phyloP scores from a whole-genome alignment of 2,329 filamentous ascomycete species.

The Aspergillus flavus region DNA sequence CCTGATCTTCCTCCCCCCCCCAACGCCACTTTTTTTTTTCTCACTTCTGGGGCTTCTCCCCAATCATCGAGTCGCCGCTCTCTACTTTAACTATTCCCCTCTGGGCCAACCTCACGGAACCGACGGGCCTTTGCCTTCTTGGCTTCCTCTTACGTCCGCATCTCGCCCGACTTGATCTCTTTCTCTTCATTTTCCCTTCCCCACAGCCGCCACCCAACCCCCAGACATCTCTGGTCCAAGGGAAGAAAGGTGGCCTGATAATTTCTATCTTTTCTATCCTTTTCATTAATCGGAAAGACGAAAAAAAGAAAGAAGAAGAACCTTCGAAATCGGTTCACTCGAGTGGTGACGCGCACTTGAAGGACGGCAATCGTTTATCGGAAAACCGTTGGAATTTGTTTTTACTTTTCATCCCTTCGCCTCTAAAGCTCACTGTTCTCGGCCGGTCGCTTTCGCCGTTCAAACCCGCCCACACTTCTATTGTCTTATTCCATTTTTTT shows the following conservation, averaged over 20 bases:
- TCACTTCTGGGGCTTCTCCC: background rate
- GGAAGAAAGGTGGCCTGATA: conserved; percentile 17
- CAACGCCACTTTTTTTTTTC: conserved; percentile 19
- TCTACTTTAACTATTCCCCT: conserved; percentile 6
- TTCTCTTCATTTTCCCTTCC: conserved; percentile 9
- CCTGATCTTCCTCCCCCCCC: conserved; percentile 13
- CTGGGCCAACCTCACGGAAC: background rate
- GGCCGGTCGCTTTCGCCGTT: conserved; percentile 5
- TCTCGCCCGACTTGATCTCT: conserved; percentile 22
- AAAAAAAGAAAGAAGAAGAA: background rate
- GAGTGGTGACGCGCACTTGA: background rate
- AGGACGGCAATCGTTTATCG: background rate
- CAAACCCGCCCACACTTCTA: background rate
- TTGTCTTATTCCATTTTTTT: background rate
- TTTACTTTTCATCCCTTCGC: conserved; percentile 6
- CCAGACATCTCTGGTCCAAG: conserved; percentile 20
- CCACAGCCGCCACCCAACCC: conserved; percentile 23
- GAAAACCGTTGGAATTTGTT: background rate
- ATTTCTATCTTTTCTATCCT: conserved; percentile 5
- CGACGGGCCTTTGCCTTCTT: conserved; percentile 10
- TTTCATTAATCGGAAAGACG: background rate
- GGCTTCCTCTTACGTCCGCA: conserved; percentile 20
- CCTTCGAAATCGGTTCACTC: conserved; percentile 8
- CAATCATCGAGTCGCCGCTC: conserved; percentile 9
- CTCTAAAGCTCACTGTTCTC: background rate